Percentiles rank a stretch among this genome's conserved stretches.
Conservation (phyloP, 768 basidiomycete species). For the Naganishia antarctica region DNA sequence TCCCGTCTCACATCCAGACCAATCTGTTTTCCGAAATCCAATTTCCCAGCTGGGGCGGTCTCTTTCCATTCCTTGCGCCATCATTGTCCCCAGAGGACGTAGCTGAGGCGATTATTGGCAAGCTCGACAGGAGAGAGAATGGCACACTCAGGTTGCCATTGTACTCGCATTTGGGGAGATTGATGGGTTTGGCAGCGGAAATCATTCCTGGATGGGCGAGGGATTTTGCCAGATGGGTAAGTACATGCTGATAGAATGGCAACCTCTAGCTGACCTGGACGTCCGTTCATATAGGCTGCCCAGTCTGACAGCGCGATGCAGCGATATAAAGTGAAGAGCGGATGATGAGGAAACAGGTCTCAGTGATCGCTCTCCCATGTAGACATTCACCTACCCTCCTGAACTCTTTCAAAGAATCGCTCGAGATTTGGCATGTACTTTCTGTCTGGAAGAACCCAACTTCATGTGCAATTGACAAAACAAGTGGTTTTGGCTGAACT, state of each 20-base stretch:
- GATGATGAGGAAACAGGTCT: too few relatives aligned
- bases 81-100: conserved; percentile 66
- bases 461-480: too few relatives aligned
- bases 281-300: not conserved
- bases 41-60: conserved; percentile 53
- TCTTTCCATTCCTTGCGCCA: conserved; percentile 72
- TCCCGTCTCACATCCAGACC: conserved; percentile 74
- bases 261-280: not conserved
- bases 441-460: too few relatives aligned
- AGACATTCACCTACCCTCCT: too few relatives aligned
- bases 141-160: conserved; percentile 63
- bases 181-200: conserved; percentile 31
- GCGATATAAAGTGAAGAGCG: not conserved
- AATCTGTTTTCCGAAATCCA: conserved; percentile 62
- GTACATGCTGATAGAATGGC: conserved; percentile 25
- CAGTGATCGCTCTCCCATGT: too few relatives aligned
- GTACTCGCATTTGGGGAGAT: conserved; percentile 37
- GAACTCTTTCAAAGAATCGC: too few relatives aligned
- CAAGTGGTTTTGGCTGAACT: too few relatives aligned
- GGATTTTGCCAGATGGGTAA: conserved; percentile 72
- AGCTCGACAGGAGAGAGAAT: conserved; percentile 74
- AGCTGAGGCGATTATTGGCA: conserved; percentile 74
- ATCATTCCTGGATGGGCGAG: conserved; percentile 41
- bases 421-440: too few relatives aligned
- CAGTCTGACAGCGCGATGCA: conserved; percentile 2